Evolutionary conservation across 495 filamentous ascomycete genomes (phyloP), one percentile per base, ranked within the genome.

Genomic region (Lasiosphaeria hispida): DNA sequence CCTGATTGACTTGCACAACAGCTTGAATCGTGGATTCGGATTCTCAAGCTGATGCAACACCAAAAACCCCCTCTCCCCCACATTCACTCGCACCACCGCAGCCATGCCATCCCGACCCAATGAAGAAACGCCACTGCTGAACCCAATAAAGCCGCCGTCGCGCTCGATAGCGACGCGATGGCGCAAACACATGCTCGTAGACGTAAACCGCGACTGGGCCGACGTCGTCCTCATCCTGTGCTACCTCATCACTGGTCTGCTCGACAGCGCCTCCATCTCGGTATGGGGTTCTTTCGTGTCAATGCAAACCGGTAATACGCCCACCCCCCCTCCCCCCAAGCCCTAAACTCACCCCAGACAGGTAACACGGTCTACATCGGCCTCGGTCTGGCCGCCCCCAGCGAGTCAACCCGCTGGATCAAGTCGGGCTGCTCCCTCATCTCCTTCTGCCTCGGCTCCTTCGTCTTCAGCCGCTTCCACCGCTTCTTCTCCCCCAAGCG

Each of bases 271-370:
- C 1, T 81, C 86, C 8, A 83, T 88, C 48, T 85, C 82, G 23
- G 85, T 85, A 19, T 90, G 87, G 87, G 87, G 87, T 10, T 83
- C 84, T 1, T 90, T 91, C 63, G 87, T 88, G 19, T 87, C 83
- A 62, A 90, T 91, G 88, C 87, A 91, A 64, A 90, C 87, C 19
- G 87, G 87, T 76, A 36, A 7, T 66, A 47, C 18, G 30, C 8
- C n/a, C 17, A 1, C 10, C 10, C 14, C 14, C 1, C 9, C 5
- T 23, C 35, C 14, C 10, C 42, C 33, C n/a, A n/a, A n/a, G n/a
- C n/a, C 0, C 41, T 13, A n/a, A 39, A 18, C 9, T 48, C 30
- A 56, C 53, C 0, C 30, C 10, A 1, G 1, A 1, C 39, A 81
- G 78, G 78, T 47, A 91, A 91, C 69, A 89, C 88, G 0, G 83